A percentile compares a stretch with the other conserved stretches of the same genome.
phyloP scores from a whole-genome alignment of 176 grass and related monocot genomes.

The Oryza rufipogon region DNA sequence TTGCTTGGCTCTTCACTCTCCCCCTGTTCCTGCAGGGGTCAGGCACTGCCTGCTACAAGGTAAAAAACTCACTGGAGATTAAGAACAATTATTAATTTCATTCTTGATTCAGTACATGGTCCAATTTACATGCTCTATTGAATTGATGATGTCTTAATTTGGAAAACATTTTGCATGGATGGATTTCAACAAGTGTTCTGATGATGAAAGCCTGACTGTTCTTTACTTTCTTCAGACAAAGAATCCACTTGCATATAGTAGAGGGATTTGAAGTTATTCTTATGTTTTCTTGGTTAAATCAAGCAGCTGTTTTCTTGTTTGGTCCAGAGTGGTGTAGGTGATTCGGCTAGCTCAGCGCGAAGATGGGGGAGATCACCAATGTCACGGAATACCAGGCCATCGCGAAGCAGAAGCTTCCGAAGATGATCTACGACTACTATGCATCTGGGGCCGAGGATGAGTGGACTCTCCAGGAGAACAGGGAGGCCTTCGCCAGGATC shows the following conservation, averaged over 20 bases:
- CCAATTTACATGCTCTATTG: not conserved
- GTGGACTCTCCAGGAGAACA: slow-evolving; percentile 93
- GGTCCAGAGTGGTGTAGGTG: slow-evolving; percentile 19
- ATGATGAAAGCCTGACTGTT: not conserved
- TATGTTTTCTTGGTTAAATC: not conserved
- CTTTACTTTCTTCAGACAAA: not conserved
- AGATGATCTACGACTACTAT: slow-evolving; percentile 92
- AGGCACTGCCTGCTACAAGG: slow-evolving; percentile 25
- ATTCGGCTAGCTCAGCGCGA: not conserved
- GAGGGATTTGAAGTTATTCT: not conserved
- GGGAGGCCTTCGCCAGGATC: slow-evolving; percentile 88
- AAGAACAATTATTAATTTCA: not conserved
- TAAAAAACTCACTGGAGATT: slow-evolving; percentile 24
- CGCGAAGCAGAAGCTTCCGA: slow-evolving; percentile 88
- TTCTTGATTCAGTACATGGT: slow-evolving; percentile 24
- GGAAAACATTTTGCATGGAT: not conserved
- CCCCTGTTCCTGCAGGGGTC: slow-evolving; percentile 35
- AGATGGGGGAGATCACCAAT: slow-evolving; percentile 85
- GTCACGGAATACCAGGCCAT: slow-evolving; percentile 90
- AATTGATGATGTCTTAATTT: not conserved
- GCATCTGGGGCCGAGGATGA: slow-evolving; percentile 94
- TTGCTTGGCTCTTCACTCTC: slow-evolving; percentile 13
- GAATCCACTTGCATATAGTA: not conserved
- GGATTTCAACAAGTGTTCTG: not conserved
- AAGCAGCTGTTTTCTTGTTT: slow-evolving; percentile 1